Base-by-base conservation (phyloP, 208 protist species). In the Trypanosoma congolense region DNA sequence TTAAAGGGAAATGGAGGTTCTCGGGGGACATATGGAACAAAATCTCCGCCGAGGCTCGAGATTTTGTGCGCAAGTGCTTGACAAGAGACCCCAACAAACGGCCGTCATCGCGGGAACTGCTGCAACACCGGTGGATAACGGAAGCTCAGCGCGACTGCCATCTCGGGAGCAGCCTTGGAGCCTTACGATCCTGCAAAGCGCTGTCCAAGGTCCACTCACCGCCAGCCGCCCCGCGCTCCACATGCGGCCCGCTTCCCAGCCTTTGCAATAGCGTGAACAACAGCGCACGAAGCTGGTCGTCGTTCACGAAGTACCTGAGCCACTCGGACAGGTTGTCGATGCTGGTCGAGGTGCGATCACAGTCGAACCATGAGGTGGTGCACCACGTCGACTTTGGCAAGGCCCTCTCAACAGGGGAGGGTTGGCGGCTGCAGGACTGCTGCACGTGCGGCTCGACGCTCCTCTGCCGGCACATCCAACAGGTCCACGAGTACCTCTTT, bases 401-500 rank as follows among this genome's bases (percentile, higher is more conserved):
- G 19, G 73, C 75, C 19, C 70, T 91, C 51, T n/a, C 67, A 24
- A 66, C 65, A 46, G 47, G 62, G 48, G 61, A 54, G 2, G 78
- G 78, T 29, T 87, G 76, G 68, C 57, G 63, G 2, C 61, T 94
- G 26, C 73, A 83, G 64, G 63, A 83, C 64, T 86, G 81, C 66
- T 94, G 83, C 63, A 83, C 73, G 14, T 88, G 84, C 58, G 46
- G 63, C 4, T 89, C 77, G 21, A 53, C 80, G 60, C 70, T 59
- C 53, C 77, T 93, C 19, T 93, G 86, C 65, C 75, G 86, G 19
- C 86, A 93, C 69, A 79, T 93, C 51, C 86, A 93, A 59, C 88
- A 93, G 56, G 82, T 90, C 18, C 77, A 89, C 65, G 81, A 89
- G 65, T 90, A 87, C 53, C 61, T 93, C 16, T 90, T 93, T 54